phyloP scores from a whole-genome alignment of 495 filamentous ascomycete species.

The Tuber brumale region DNA sequence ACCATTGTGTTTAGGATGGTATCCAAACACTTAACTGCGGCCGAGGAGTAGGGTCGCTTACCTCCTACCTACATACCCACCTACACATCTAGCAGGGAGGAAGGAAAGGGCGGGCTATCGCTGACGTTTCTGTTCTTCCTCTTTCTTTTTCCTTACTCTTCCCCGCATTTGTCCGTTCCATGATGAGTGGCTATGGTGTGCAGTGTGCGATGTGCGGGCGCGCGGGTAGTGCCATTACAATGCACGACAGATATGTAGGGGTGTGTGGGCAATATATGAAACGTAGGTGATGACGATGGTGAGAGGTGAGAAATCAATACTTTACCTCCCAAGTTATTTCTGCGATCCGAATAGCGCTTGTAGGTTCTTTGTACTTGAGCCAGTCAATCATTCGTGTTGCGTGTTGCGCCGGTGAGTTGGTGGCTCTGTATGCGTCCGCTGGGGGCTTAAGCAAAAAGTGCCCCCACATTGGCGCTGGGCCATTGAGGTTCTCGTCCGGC shows the following conservation, averaged over 20 bases:
- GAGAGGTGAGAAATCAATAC: conserved; percentile 3
- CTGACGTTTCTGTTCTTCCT: neutral
- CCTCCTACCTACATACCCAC: neutral
- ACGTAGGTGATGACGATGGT: neutral
- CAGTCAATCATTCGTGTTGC: conserved; percentile 92
- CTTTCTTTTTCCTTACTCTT: neutral
- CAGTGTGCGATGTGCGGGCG: neutral
- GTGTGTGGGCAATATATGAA: neutral
- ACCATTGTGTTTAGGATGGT: neutral
- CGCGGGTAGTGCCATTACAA: neutral
- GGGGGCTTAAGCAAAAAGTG: conserved; percentile 86
- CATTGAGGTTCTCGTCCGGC: conserved; percentile 32
- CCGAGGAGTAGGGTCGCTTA: neutral
- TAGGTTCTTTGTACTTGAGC: conserved; percentile 85
- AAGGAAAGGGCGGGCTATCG: neutral
- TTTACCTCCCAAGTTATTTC: conserved; percentile 80
- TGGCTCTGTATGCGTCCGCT: conserved; percentile 69
- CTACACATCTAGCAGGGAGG: neutral
- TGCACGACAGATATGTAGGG: neutral
- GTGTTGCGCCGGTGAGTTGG: conserved; percentile 75
- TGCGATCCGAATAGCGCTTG: conserved; percentile 86
- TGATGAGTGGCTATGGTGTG: neutral
- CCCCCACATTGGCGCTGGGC: conserved; percentile 61
- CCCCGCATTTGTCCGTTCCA: neutral
- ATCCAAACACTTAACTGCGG: neutral